Conservation (phyloP, 768 basidiomycete species). For the button mushroom (Agaricus bisporus) region DNA sequence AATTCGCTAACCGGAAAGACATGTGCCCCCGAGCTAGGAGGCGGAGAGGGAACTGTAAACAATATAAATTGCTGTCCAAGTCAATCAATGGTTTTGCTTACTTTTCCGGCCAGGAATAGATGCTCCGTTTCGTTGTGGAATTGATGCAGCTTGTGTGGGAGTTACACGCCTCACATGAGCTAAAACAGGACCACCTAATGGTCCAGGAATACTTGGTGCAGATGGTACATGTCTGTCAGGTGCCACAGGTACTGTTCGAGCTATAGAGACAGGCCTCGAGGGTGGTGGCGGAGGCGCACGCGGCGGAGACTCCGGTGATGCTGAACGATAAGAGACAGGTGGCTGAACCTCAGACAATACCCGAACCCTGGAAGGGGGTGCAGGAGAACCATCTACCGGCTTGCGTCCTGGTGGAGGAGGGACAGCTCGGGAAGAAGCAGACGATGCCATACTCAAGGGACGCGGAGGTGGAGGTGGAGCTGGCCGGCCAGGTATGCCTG, state of each 20-base stretch:
- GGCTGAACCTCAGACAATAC: constrained; percentile 12
- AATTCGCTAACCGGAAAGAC: constrained; percentile 75
- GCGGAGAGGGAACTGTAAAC: constrained; percentile 39
- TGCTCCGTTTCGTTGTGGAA: constrained; percentile 8
- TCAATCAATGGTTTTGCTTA: constrained; percentile 23
- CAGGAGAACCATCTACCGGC: constrained; percentile 15
- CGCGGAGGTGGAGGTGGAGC: constrained; percentile 28
- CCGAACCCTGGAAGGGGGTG: constrained; percentile 15
- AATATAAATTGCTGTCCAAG: constrained; percentile 6
- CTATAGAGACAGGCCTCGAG: constrained; percentile 19
- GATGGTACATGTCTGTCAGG: constrained; percentile 29
- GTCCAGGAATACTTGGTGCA: constrained; percentile 23
- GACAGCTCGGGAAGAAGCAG: constrained; percentile 25
- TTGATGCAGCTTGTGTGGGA: constrained; percentile 14
- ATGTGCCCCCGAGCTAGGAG: constrained; percentile 59
- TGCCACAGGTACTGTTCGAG: constrained; percentile 18
- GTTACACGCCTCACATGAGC: constrained; percentile 23
- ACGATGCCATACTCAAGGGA: constrained; percentile 27
- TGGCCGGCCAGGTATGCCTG: constrained; percentile 13
- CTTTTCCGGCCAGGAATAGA: constrained; percentile 40
- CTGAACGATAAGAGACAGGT: not conserved
- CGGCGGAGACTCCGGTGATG: constrained; percentile 4
- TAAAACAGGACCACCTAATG: constrained; percentile 20
- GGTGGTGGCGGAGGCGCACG: constrained; percentile 10
- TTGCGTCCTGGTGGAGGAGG: constrained; percentile 33